Percentiles rank a stretch among this genome's conserved stretches.
phyloP scores from a whole-genome alignment of 768 basidiomycete genomes.

The Naganishia friedmannii region DNA sequence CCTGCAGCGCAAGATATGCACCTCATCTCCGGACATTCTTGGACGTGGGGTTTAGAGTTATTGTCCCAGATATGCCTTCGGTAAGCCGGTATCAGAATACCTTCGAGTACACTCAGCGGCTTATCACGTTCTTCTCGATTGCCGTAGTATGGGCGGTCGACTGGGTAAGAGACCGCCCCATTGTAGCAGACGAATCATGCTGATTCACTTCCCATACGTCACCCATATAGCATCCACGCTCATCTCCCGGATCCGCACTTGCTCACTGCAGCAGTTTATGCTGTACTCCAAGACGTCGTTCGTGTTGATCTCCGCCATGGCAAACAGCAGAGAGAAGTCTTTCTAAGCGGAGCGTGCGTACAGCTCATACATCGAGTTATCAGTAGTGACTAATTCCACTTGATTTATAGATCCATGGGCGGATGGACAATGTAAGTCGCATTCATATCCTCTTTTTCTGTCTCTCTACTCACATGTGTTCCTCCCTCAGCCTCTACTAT shows the following conservation, averaged over 20 bases:
- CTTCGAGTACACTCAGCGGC: too few relatives aligned
- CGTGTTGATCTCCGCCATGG: constrained; percentile 40
- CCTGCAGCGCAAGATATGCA: constrained; percentile 45
- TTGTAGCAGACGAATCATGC: not conserved
- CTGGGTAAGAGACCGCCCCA: constrained; percentile 34
- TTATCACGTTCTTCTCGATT: not conserved
- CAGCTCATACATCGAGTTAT: not conserved
- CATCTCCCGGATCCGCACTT: constrained; percentile 45
- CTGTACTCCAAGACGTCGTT: constrained; percentile 48
- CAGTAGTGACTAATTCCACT: constrained; percentile 13
- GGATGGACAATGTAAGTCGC: constrained; percentile 25
- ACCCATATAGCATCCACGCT: constrained; percentile 38
- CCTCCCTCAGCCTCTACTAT: constrained; percentile 43
- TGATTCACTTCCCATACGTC: not conserved
- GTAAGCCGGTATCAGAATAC: constrained; percentile 38
- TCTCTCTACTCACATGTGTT: not conserved
- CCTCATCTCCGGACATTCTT: constrained; percentile 49
- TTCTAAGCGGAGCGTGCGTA: constrained; percentile 49
- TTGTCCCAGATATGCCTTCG: constrained; percentile 52
- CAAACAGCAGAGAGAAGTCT: constrained; percentile 48
- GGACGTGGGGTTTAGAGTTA: constrained; percentile 51
- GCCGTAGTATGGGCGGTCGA: constrained; percentile 49
- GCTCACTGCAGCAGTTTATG: constrained; percentile 49
- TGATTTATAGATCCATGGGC: constrained; percentile 24
- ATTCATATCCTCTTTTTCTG: not conserved